Evolutionary conservation across 1,284 basidiomycete genomes (phyloP).

Genomic region (Mycena citricolor): DNA sequence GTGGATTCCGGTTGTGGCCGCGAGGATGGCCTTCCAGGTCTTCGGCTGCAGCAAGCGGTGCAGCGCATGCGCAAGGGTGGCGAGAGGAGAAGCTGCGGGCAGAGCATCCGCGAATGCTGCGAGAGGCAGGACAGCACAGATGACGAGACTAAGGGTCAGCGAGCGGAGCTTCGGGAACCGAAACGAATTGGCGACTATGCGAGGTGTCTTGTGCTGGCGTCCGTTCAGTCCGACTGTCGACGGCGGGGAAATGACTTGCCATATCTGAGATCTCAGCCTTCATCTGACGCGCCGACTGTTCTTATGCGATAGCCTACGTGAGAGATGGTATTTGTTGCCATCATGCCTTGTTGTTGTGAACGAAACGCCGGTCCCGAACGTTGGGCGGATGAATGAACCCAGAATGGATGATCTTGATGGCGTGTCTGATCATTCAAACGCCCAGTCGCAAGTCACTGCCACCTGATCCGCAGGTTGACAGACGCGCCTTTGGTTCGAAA

Average conservation of each 20-base stretch:
- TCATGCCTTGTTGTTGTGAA: too few relatives aligned
- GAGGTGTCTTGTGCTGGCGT: constrained; percentile 58
- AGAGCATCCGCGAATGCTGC: constrained; percentile 41
- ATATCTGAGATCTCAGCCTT: background rate
- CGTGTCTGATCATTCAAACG: too few relatives aligned
- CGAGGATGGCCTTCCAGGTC: constrained; percentile 24
- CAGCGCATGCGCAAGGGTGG: constrained; percentile 29
- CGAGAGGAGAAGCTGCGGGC: constrained; percentile 28
- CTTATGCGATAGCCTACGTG: constrained; percentile 75
- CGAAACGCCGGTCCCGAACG: too few relatives aligned
- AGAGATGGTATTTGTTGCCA: too few relatives aligned
- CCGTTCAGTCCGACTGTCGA: too few relatives aligned
- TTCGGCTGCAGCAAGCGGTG: constrained; percentile 24
- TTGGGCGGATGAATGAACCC: too few relatives aligned
- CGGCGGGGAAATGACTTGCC: background rate
- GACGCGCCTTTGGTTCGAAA: too few relatives aligned
- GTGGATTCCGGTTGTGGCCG: constrained; percentile 38
- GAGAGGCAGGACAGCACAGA: constrained; percentile 24
- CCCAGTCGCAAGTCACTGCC: too few relatives aligned
- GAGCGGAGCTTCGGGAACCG: constrained; percentile 23
- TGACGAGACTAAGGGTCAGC: constrained; percentile 21
- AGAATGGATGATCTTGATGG: constrained; percentile 73
- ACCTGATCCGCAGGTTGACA: too few relatives aligned
- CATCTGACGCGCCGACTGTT: constrained; percentile 38
- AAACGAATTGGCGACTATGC: constrained; percentile 55